Base-by-base conservation (phyloP, 148 eudicot species). In the Silene uniflora region DNA sequence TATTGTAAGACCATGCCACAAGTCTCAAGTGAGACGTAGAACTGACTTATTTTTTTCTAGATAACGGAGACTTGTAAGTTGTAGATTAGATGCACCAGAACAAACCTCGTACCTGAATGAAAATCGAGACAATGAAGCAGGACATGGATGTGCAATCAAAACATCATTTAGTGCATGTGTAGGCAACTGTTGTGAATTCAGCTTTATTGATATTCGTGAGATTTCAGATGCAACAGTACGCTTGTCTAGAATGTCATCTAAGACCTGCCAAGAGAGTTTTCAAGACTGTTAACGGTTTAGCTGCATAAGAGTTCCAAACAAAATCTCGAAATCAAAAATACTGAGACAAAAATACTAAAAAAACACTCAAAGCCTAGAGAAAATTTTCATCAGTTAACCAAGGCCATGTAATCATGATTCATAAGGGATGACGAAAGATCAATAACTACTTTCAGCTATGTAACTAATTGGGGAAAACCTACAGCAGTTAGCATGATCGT, bases 71-170 rank as follows among this genome's bases (percentile, higher is more conserved):
- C 35, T 8, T 35, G 60, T 72, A 23, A 39, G 23, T 8, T 35
- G 60, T 72, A 23, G 8, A 21, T 47, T 62, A 22, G 39, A 52
- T 24, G 60, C 9, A 61, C 24, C 69, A 69, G 16, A 46, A 56
- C 24, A 32, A 32, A 35, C 2, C n/a, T 12, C 10, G 19, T 69
- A 89, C 97, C 93, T 90, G 91, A 90, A 90, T 75, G 98, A 90
- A 78, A 90, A 89, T 16, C 96, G 86, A 80, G 98, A 92, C 78
- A 88, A 87, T 73, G 97, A 73, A 55, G 98, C 98, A 54, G 98
- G 98, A 77, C 92, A 92, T 54, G 97, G 93, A 77, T 95, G 91
- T 13, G 93, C 87, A 69, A 95, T 85, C 66, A 95, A 73, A 59
- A 89, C 75, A 80, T 95, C 98, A 78, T 95, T 95, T 62, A 95